A percentile compares a stretch with the other conserved stretches of the same genome.
Conservation (phyloP, 1,284 basidiomycete species). For the Pseudozyma tsukubaensis region DNA sequence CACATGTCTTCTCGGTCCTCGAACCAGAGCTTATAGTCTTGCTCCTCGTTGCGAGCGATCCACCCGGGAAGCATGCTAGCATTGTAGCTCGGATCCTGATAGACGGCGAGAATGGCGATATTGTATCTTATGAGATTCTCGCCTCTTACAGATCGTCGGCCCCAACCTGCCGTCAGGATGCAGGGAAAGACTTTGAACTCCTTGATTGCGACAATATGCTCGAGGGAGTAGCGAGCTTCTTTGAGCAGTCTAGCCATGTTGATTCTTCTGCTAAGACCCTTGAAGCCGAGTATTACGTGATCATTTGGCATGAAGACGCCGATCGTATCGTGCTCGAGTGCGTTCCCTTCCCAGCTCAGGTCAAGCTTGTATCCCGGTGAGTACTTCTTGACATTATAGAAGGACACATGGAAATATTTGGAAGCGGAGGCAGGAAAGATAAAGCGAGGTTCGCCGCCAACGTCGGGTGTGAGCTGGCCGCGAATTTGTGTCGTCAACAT, state of each 20-base stretch:
- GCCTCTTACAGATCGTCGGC: too few species aligned
- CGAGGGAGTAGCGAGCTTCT: neutral
- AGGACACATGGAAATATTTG: neutral
- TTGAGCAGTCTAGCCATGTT: neutral
- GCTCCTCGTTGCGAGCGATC: neutral
- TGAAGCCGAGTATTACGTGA: conserved; percentile 4
- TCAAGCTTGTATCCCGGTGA: neutral
- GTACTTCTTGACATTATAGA: conserved; percentile 5
- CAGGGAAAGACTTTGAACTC: neutral
- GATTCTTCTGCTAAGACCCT: neutral
- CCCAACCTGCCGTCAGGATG: too few species aligned
- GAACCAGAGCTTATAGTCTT: conserved; percentile 5
- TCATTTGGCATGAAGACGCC: conserved; percentile 4
- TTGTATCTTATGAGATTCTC: too few species aligned
- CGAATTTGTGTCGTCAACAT: conserved; percentile 2
- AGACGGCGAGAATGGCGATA: conserved; percentile 5
- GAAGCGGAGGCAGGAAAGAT: conserved; percentile 4
- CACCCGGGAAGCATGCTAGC: conserved; percentile 8
- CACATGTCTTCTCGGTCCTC: conserved; percentile 5
- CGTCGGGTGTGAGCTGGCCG: neutral
- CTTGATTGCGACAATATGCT: neutral
- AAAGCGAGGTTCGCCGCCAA: conserved; percentile 7
- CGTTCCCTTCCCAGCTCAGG: conserved; percentile 1
- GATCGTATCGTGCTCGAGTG: conserved; percentile 1
- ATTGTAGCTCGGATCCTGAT: neutral